These are phyloP conservation scores for Eucalyptus rudis DNA, from an alignment of 345 rosid species.

Conservation along the genomic window DNA sequence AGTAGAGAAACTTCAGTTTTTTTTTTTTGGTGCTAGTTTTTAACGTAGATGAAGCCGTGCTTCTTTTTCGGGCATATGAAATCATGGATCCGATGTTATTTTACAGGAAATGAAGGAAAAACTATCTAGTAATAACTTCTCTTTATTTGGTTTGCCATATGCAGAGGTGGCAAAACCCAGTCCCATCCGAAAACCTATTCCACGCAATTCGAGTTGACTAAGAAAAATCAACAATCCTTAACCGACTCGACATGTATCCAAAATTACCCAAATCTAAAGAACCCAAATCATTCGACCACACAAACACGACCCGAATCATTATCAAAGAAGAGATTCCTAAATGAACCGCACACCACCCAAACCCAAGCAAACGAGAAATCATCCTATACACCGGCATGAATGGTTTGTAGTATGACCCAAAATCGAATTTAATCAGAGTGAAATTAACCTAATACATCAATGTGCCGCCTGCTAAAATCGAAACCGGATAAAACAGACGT, in stretches of 20 bases:
- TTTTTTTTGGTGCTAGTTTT: background rate
- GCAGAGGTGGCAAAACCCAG: background rate
- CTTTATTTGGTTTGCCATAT: background rate
- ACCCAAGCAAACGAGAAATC: background rate
- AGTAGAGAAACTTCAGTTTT: background rate
- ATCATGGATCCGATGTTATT: background rate
- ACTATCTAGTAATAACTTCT: background rate
- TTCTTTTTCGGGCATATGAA: background rate
- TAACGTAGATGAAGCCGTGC: background rate
- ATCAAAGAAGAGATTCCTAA: background rate
- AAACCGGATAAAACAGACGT: background rate
- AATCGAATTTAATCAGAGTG: background rate
- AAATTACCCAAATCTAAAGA: background rate
- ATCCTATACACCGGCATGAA: background rate
- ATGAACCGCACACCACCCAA: background rate
- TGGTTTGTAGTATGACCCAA: background rate
- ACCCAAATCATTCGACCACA: background rate
- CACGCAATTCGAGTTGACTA: background rate
- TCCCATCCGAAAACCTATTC: background rate
- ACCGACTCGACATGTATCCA: background rate
- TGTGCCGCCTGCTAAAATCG: background rate
- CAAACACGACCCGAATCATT: background rate
- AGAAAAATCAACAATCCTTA: background rate
- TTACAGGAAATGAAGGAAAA: background rate
- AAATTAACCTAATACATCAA: background rate